Conservation (phyloP, 352 stramenopile genomes). For the Paralagenidium karlingii region DNA sequence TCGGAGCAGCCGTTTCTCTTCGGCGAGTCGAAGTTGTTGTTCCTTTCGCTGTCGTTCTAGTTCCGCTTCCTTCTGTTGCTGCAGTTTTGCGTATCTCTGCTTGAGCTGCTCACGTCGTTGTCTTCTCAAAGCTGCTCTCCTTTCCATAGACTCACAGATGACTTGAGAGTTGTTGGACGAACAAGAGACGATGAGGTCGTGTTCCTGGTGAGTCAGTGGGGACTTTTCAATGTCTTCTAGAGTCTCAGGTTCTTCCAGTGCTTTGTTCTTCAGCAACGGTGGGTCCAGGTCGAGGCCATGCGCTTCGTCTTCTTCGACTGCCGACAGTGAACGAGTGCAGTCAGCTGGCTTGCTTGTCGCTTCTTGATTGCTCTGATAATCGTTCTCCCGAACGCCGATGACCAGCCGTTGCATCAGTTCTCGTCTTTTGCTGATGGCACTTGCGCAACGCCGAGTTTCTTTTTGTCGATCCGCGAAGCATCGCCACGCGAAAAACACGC, state of each 20-base stretch:
- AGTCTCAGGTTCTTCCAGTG: neutral
- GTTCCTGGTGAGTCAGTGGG: neutral
- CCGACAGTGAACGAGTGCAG: no score
- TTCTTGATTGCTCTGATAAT: no score
- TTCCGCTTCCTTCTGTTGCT: conserved; percentile 29
- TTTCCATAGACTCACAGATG: conserved; percentile 45
- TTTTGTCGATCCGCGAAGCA: no score
- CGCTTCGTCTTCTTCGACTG: conserved; percentile 5
- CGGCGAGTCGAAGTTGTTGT: conserved; percentile 17
- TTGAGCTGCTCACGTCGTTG: conserved; percentile 32
- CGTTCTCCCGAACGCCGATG: no score
- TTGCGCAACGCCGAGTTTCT: no score
- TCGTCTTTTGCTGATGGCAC: no score
- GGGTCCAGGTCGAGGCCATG: conserved; percentile 3
- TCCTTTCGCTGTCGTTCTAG: conserved; percentile 23
- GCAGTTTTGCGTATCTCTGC: conserved; percentile 30
- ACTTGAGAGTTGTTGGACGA: no score
- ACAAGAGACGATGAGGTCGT: conserved; percentile 18
- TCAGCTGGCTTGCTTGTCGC: no score
- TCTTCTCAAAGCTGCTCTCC: conserved; percentile 37
- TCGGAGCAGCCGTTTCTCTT: conserved; percentile 25
- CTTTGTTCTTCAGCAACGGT: conserved; percentile 1
- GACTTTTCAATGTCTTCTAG: neutral
- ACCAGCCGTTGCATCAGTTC: no score
- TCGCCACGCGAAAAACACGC: no score